Conservation (phyloP, 768 basidiomycete genomes). For the Leccinum subgranulosum region DNA sequence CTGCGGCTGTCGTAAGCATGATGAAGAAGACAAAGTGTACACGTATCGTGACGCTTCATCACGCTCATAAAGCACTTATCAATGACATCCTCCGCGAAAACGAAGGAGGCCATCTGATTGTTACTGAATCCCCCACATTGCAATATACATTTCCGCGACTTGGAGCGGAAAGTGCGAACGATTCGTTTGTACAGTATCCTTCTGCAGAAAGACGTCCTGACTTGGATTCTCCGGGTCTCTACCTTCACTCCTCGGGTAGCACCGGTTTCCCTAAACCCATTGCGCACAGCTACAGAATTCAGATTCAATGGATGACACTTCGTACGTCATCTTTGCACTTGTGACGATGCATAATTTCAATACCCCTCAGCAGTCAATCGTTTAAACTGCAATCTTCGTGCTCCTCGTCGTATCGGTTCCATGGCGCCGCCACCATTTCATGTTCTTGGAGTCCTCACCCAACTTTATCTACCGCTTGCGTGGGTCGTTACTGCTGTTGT, state of each 20-base stretch:
- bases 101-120: background rate
- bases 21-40: conserved; percentile 19
- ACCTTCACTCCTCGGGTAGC: conserved; percentile 49
- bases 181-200: conserved; percentile 10
- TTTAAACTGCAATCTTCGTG: background rate
- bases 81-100: background rate
- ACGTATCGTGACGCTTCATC: conserved; percentile 17
- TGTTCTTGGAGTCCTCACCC: conserved; percentile 13
- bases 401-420: conserved; percentile 15
- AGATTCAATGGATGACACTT: conserved; percentile 34
- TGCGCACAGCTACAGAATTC: conserved; percentile 30
- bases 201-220: background rate
- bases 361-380: too few relatives aligned
- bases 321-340: conserved; percentile 25
- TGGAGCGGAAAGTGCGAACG: background rate
- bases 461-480: conserved; percentile 21
- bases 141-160: conserved; percentile 21
- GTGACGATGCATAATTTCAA: too few relatives aligned
- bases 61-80: conserved; percentile 8
- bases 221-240: conserved; percentile 29
- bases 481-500: conserved; percentile 14
- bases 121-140: conserved; percentile 8
- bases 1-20: conserved; percentile 13
- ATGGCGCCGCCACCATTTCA: conserved; percentile 31
- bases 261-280: conserved; percentile 50